A percentile compares a stretch with the other conserved stretches of the same genome.
These are phyloP conservation scores for Aleurites moluccanus DNA, from an alignment of 441 rosid species.

Conservation along the genomic window DNA sequence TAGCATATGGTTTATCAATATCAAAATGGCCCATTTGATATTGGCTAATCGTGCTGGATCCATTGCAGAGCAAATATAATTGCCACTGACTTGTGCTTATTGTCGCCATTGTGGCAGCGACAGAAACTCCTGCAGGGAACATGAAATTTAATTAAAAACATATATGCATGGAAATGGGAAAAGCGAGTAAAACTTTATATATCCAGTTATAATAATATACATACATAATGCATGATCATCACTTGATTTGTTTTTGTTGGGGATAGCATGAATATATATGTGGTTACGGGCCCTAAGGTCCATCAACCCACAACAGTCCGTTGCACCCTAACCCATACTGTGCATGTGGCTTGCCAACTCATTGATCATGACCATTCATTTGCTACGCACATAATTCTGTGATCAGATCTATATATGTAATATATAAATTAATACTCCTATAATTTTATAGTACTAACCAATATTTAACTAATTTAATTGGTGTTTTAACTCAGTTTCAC, in stretches of 20 bases:
- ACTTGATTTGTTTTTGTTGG: conserved; percentile 11
- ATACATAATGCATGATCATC: not conserved
- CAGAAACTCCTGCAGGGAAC: conserved; percentile 20
- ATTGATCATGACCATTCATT: conserved; percentile 43
- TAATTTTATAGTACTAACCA: no score
- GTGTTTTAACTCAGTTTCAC: no score
- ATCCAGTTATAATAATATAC: not conserved
- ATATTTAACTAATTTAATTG: no score
- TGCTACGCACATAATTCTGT: not conserved
- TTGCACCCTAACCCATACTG: conserved; percentile 45
- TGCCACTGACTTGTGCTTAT: conserved; percentile 8
- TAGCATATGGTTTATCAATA: not conserved
- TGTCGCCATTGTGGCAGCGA: conserved; percentile 22
- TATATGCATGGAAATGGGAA: not conserved
- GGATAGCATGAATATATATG: conserved; percentile 16
- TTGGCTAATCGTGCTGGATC: conserved; percentile 11
- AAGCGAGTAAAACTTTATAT: not conserved
- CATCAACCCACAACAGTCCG: conserved; percentile 21
- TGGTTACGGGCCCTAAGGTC: conserved; percentile 15
- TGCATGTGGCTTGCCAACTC: conserved; percentile 49
- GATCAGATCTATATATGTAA: not conserved
- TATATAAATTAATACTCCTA: not conserved
- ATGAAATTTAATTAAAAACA: conserved; percentile 5
- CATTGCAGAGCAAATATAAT: not conserved
- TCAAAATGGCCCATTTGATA: conserved; percentile 20